Conservation (phyloP, 2,329 filamentous ascomycete genomes). For the Penicillium sp. region DNA sequence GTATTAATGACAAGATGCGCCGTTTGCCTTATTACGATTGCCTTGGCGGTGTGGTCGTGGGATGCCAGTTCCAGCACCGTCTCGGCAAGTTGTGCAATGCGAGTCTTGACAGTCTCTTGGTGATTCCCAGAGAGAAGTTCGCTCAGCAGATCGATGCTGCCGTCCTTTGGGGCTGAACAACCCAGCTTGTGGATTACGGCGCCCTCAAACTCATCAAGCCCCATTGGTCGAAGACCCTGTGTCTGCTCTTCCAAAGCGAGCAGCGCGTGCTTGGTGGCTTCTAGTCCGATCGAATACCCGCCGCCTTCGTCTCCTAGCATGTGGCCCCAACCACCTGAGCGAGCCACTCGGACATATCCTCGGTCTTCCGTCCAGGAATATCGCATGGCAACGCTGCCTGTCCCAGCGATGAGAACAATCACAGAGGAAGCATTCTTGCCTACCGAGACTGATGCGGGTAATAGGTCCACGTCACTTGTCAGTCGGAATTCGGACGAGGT, state of each 20-base stretch:
- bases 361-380: constrained; percentile 28
- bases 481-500: constrained; percentile 29
- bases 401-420: constrained; percentile 47
- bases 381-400: constrained; percentile 48
- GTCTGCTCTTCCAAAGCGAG: constrained; percentile 30
- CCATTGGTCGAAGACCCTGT: constrained; percentile 12
- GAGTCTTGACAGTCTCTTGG: constrained; percentile 14
- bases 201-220: constrained; percentile 11
- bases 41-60: constrained; percentile 5
- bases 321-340: constrained; percentile 49
- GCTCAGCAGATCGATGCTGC: constrained; percentile 20
- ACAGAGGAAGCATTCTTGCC: constrained; percentile 20
- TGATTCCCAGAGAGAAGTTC: constrained; percentile 17
- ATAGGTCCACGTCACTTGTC: constrained; percentile 46
- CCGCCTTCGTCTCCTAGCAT: constrained; percentile 49
- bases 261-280: constrained; percentile 40
- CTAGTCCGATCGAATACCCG: constrained; percentile 45
- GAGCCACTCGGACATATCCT: constrained; percentile 31
- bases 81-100: constrained; percentile 22
- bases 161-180: neutral
- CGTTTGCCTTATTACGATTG: constrained; percentile 17
- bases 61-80: constrained; percentile 13
- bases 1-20: constrained; percentile 15
- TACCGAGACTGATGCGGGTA: constrained; percentile 31
- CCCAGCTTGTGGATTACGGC: constrained; percentile 19